Evolutionary conservation across 179 eudicot genomes (phyloP), one percentile per base, ranked within the genome.

Genomic region (Patellifolia procumbens): DNA sequence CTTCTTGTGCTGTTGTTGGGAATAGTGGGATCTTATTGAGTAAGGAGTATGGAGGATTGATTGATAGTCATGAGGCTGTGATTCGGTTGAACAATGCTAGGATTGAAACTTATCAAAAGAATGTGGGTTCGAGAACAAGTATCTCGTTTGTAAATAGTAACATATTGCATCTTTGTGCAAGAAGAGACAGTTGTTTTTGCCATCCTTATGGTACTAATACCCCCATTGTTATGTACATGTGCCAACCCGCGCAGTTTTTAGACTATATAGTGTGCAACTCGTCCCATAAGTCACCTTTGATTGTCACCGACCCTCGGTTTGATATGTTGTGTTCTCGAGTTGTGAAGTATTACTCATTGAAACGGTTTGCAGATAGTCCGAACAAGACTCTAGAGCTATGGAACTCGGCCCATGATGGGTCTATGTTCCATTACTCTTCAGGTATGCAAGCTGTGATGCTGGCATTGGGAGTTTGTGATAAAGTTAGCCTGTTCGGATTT

Each of bases 371-470:
- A 61, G 76, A 73, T 70, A 74, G 75, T n/a, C 37, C 69, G 10
- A 87, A 86, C 81, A 87, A 81, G 85, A 83, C 88, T 35, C 16
- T 88, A 2, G 90, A 86, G 55, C 82, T 83, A 43, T 94, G 98
- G 98, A 87, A 78, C 12, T 31, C 81, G 26, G 85, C 90, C 26
- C 96, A 92, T 37, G 98, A 87, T 15, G 92, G 96, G 7, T 28
- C 78, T 11, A 66, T 84, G 73, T 94, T 94, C 73, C 98, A 94
- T 83, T 92, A 94, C 85, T 94, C 98, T 29, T 94, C 98, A 0
- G 98, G 98, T 48, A 89, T 94, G 96, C 98, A 94, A 78, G 98
- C 98, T 11, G 89, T 94, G 64, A 83, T 86, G 90, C 73, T 94
- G 48, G 93, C 98, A 35, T 67, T 88, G 73, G 98, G 98, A 51